These are phyloP conservation scores for Fusarium praegraminearum DNA, from an alignment of 2,329 filamentous ascomycete species.

Conservation along the genomic window DNA sequence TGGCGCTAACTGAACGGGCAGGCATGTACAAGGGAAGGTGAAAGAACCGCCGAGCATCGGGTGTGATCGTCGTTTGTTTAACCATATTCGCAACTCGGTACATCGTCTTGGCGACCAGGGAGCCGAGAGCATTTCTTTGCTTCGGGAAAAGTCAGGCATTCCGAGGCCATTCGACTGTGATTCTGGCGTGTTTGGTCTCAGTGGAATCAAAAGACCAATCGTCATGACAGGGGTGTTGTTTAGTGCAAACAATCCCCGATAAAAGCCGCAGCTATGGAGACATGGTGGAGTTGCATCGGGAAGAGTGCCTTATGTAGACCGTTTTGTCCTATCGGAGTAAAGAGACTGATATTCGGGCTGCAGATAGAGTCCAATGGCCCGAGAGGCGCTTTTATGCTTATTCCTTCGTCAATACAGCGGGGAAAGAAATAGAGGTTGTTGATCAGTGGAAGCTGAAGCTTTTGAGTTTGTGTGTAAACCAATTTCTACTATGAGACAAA, in stretches of 20 bases:
- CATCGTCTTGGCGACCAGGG: slow-evolving; percentile 9
- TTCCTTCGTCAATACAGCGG: slow-evolving; percentile 21
- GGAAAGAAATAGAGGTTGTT: not conserved
- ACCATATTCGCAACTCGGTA: not conserved
- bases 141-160: not conserved
- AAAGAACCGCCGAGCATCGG: slow-evolving; percentile 18
- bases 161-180: not conserved
- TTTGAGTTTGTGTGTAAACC: not conserved
- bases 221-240: slow-evolving; percentile 1
- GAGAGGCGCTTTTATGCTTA: slow-evolving; percentile 39
- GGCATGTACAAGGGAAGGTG: not conserved
- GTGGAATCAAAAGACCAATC: not conserved
- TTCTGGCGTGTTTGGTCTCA: not conserved
- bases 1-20: slow-evolving; percentile 5
- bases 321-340: slow-evolving; percentile 23
- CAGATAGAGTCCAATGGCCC: slow-evolving; percentile 13
- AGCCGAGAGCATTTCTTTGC: slow-evolving; percentile 1
- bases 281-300: slow-evolving; percentile 14
- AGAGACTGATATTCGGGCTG: not conserved
- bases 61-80: slow-evolving; percentile 12
- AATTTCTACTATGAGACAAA: not conserved
- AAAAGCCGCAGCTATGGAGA: slow-evolving; percentile 19
- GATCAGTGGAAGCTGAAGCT: not conserved
- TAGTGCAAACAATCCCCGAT: slow-evolving; percentile 14
- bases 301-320: not conserved